A percentile compares a stretch with the other conserved stretches of the same genome.
phyloP scores from a whole-genome alignment of 1,284 basidiomycete genomes.

The Trichosporon sp. region DNA sequence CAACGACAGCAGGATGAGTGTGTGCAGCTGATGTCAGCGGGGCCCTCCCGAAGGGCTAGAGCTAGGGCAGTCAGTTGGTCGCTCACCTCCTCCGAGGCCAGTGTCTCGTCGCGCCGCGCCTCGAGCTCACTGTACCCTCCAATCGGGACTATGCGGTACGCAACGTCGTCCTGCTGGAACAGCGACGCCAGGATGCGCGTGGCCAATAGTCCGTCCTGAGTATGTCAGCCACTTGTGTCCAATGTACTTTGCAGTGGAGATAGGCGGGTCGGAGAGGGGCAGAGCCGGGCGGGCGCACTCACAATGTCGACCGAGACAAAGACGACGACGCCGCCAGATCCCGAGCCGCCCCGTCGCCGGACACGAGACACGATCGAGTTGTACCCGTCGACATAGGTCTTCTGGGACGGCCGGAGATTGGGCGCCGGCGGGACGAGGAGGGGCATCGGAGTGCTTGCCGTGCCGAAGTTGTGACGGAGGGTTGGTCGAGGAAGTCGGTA shows the following conservation, averaged over 20 bases:
- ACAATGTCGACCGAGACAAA: conserved; percentile 44
- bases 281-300: no score
- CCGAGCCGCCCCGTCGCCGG: conserved; percentile 28
- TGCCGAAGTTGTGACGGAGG: no score
- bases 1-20: conserved; percentile 86
- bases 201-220: conserved; percentile 41
- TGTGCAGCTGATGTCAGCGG: conserved; percentile 62
- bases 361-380: conserved; percentile 66
- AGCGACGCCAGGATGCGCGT: conserved; percentile 74
- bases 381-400: conserved; percentile 70
- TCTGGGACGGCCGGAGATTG: conserved; percentile 35
- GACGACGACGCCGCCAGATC: conserved; percentile 43
- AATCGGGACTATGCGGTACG: conserved; percentile 85
- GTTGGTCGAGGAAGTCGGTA: neutral
- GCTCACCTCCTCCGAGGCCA: conserved; percentile 26
- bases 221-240: conserved; percentile 8
- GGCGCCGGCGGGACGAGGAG: conserved; percentile 44
- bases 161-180: conserved; percentile 88
- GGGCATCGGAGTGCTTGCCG: conserved; percentile 43
- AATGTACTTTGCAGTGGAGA: no score
- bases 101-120: conserved; percentile 61
- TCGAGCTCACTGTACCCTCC: conserved; percentile 75
- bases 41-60: no score
- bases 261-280: no score
- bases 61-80: no score